Base-by-base conservation (phyloP, 1,139 yeast species). In the Kodamaea arcana region DNA sequence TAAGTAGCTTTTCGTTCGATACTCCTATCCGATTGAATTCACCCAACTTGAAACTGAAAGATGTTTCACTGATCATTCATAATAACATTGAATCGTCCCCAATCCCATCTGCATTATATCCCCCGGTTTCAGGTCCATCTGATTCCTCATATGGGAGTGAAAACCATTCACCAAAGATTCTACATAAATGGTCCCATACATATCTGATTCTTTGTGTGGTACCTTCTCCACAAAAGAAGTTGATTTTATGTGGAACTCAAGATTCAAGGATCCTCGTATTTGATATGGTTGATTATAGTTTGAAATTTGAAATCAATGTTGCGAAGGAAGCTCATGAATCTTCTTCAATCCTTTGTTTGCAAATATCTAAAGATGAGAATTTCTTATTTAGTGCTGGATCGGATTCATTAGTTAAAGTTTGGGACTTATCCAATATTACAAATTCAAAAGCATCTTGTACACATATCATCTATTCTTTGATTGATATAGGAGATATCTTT, bases 401-500 rank as follows among this genome's bases (percentile, higher is more conserved):
- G 3, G 98, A 92, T 55, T 87, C 97, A 2, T 64, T 90, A 32
- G 83, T 92, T 22, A 83, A 87, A 50, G 80, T 87, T 0, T 92
- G 96, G 94, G 79, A 82, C 41, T 61, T 85, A 21, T 59, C 46
- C 16, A 30, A 31, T 16, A 32, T 34, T 26, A 11, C 36, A 4
- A 29, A 26, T 3, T 21, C 26, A 9, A 36, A 31, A 4, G 40
- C 45, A 25, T 42, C 44, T 15, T 66, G 83, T 62, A 56, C 71
- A 63, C 80, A 83, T 49, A 82, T 94, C 1, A 75, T 90, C 9
- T 92, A 92, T 55, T 83, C 95, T 0, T 59, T 83, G 13, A 74
- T 84, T 29, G 98, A 92, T 59, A 83, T 92, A 34, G 98, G 98
- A 29, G 98, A 92, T 56, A 83, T 92, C 14, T 90, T 92, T 54